These are phyloP conservation scores for Inga leiocalycina DNA, from an alignment of 306 rosid species.

Conservation along the genomic window DNA sequence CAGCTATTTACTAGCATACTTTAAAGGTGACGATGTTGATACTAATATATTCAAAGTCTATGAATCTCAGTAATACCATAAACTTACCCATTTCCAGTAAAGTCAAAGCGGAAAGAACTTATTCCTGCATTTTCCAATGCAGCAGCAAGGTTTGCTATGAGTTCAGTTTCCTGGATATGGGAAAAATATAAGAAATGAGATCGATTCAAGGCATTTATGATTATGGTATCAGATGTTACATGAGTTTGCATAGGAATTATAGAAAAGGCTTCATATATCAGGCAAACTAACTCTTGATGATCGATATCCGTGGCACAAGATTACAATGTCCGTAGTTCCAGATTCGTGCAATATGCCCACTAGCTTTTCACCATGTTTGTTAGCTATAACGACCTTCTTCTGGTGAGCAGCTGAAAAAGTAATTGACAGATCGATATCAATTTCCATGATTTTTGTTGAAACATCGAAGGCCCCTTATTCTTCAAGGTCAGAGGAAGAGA, in stretches of 20 bases:
- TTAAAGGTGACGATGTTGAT: neutral
- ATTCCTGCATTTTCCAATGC: conserved; percentile 67
- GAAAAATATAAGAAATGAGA: conserved; percentile 29
- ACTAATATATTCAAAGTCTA: neutral
- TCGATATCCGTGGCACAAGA: conserved; percentile 81
- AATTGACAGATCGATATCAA: neutral
- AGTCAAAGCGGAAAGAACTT: conserved; percentile 78
- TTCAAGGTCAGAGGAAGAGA: neutral
- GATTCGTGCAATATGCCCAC: conserved; percentile 79
- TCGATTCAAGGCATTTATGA: neutral
- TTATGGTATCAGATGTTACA: neutral
- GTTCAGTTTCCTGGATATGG: conserved; percentile 44
- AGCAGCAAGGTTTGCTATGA: conserved; percentile 56
- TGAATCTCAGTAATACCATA: neutral
- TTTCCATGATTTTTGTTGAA: neutral
- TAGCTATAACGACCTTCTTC: conserved; percentile 55
- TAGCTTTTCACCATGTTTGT: conserved; percentile 71
- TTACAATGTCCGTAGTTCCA: conserved; percentile 64
- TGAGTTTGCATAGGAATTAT: neutral
- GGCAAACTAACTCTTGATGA: conserved; percentile 56
- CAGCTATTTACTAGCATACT: neutral
- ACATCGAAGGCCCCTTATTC: neutral
- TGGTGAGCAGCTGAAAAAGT: conserved; percentile 50
- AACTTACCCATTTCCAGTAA: conserved; percentile 80
- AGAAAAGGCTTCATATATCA: neutral